Base-by-base conservation (phyloP, 371 early-diverging fungal species). In the Smittium culicis region DNA sequence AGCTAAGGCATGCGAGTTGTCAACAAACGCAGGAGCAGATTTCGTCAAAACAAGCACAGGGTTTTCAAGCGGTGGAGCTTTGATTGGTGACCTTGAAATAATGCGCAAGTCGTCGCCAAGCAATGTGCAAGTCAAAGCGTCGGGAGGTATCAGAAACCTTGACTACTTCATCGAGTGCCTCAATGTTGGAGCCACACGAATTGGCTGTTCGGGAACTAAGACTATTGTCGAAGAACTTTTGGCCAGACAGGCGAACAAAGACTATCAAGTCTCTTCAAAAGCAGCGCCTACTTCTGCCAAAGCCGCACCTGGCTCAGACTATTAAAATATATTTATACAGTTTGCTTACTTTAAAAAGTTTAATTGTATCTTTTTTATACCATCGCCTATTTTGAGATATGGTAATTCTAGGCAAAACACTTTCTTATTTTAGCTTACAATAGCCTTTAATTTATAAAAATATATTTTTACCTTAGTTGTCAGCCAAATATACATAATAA, bases 41-140 rank as follows among this genome's bases (percentile, higher is more conserved):
- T 85, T 82, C 64, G 86, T 85, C 65, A 85, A 85, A 69, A 85
- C 86, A 1, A 83, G 84, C 5, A 84, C 86, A 20, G 86, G 86
- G 1, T 85, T 85, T 68, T 81, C 81, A 60, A 72, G 78, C 30
- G 78, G 82, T 11, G 86, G 86, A 5, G 84, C 83, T 11, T 81
- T 79, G 1, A 72, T 80, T 32, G 79, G 78, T 5, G 80, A 85
- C 30, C 76, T 85, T 33, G 70, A 74, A 66, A 71, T 85, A 35
- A 85, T 85, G 86, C 80, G 79, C 34, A 73, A 69, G 1, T 75
- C 66, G 35, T 81, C 81, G 0, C 76, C 80, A 30, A 66, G 68
- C 0, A 61, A 72, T 34, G 79, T 80, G 33, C 77, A 77, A 67
- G 85, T 85, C 45, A 85, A 85, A 74, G 86, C 86, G 0, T 85